Base-by-base conservation (phyloP, 371 early-diverging fungal genomes). In the Cladochytrium tenue region DNA sequence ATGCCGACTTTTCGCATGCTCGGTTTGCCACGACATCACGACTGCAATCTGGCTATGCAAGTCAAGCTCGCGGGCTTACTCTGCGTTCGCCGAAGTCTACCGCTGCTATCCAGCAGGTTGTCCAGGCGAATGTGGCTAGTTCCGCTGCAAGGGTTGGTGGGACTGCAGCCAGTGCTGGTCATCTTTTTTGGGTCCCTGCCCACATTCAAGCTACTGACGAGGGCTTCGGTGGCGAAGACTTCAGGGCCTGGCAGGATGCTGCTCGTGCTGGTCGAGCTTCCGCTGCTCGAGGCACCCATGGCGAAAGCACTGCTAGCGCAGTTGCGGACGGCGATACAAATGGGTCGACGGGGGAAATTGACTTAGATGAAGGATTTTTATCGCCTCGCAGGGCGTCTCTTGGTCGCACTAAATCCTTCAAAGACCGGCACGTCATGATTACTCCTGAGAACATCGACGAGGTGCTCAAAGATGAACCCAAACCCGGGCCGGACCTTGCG, bases 401-500 rank as follows among this genome's bases (percentile, higher is more conserved):
- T 36, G 51, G 53, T 28, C 66, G 78, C 7, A 63, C 73, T 17
- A 73, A 67, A 28, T 68, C 68, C 26, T 78, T 73, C 64, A 67
- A 63, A 20, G 74, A 78, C 36, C 56, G 71, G n/a, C 73, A 78
- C 53, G 60, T 78, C 26, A 66, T 66, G 23, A 78, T 78, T 53
- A 76, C 77, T 5, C 67, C 77, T 25, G 71, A 76, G 15, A 43
- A 43, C 43, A 43, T 43, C 20, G 43, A 43, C 20, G 43, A 43
- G 20, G 43, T 43, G 20, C 20, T 43, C 13, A 43, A 43, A 20
- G 43, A 43, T 7, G 43, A 43, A 43, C 7, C 7, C 13, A 7
- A 13, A 7, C 43, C 43, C 13, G 20, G 43, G 13, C 43, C 43
- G 20, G 43, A 20, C n/a, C n/a, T n/a, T n/a, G n/a, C n/a, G n/a